Base-by-base conservation (phyloP, 1,284 basidiomycete species). In the Abortiporus biennis region DNA sequence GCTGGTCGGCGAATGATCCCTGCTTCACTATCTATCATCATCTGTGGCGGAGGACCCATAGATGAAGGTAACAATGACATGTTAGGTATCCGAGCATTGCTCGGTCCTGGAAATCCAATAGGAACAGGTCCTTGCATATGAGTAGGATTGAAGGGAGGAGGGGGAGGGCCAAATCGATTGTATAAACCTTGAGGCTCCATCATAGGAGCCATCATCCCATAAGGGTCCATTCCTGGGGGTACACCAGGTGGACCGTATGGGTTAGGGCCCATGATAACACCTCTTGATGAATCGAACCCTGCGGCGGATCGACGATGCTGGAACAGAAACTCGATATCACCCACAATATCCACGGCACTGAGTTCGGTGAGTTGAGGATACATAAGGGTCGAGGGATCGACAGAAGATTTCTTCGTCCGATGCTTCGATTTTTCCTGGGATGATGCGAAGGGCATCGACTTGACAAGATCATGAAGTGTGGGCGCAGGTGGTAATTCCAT, bases 331-430 rank as follows among this genome's bases (percentile, higher is more conserved):
- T 84, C 77, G 6, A 82, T 58, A 52, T 84, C 80, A 24, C 59
- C 57, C 9, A 65, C 56, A 17, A 81, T 66, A 39, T 83, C 80
- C n/a, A 54, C 54, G 0, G 66, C 54, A 1, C 75, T 62, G 2
- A 83, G 63, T 0, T 72, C 65, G 2, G 68, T 56, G 16, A 83
- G 67, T 45, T 76, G 71, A 1, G 80, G 80, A 46, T 80, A 80
- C 13, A 69, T 63, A 13, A 70, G 62, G 51, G 47, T 50, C 2
- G 40, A 39, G 8, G 12, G 33, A 13, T 32, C 15, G 3, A 48
- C 25, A 13, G 45, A 41, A 6, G 42, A 33, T 15, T 44, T 46
- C 13, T 47, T 50, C 38, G 51, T 54, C 38, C n/a, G 46, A 50
- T 17, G 44, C 27, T 29, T 29, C 27, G n/a, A 29, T 8, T 29